phyloP scores from a whole-genome alignment of 2,329 filamentous ascomycete species.

The Xylaria sp. region DNA sequence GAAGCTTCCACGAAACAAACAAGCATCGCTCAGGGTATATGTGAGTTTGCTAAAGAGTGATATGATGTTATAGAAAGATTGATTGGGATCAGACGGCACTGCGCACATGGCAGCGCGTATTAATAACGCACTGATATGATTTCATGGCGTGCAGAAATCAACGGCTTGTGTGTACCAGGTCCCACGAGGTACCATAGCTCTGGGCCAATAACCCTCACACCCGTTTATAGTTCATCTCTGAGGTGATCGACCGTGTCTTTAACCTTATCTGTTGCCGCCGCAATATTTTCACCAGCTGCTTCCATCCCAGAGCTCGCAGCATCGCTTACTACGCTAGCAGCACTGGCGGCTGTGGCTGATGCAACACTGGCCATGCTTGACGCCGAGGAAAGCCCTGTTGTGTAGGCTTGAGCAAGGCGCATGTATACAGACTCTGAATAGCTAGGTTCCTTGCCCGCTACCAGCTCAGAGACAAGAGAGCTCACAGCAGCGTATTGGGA shows the following conservation, averaged over 20 bases:
- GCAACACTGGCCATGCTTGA: constrained; percentile 56
- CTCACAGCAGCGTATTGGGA: constrained; percentile 77
- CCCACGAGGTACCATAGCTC: background rate
- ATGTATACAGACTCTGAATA: constrained; percentile 84
- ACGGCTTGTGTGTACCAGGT: no score
- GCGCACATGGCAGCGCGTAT: background rate
- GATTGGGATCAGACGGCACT: background rate
- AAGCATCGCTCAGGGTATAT: constrained; percentile 38
- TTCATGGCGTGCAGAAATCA: background rate
- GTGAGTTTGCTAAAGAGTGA: constrained; percentile 38
- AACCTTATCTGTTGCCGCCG: constrained; percentile 40
- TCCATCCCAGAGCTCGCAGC: constrained; percentile 41
- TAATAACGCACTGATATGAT: background rate
- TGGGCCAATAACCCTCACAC: background rate
- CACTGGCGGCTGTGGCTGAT: constrained; percentile 45
- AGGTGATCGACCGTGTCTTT: constrained; percentile 44
- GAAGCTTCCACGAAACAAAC: background rate
- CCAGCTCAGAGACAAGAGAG: constrained; percentile 78
- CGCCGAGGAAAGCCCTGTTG: constrained; percentile 69
- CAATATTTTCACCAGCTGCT: constrained; percentile 35
- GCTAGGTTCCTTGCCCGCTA: constrained; percentile 80
- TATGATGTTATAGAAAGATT: constrained; percentile 23
- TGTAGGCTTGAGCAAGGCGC: constrained; percentile 77
- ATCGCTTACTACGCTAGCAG: constrained; percentile 44
- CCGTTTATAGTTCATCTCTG: constrained; percentile 37